Percentiles rank a stretch among this genome's conserved stretches.
phyloP scores from a whole-genome alignment of 208 protist genomes.

The Trypanosoma platydactyli region DNA sequence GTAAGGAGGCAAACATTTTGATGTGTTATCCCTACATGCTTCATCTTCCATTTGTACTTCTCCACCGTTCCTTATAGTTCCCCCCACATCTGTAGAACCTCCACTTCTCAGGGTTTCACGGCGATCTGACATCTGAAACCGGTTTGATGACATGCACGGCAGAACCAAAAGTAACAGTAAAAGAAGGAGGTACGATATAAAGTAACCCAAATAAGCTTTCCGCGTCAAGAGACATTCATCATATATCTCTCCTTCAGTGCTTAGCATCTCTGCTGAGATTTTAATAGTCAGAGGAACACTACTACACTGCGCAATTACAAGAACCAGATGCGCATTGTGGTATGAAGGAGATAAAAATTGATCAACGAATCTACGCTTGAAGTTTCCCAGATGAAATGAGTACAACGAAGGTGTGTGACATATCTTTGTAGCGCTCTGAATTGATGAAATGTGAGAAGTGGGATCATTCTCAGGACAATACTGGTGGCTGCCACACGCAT shows the following conservation, averaged over 20 bases:
- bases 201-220: slow-evolving; percentile 2
- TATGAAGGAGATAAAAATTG: slow-evolving; percentile 30
- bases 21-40: no score
- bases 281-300: slow-evolving; percentile 40
- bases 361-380: no score
- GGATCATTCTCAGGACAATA: neutral
- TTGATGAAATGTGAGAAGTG: neutral
- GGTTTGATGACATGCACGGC: neutral
- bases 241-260: slow-evolving; percentile 9
- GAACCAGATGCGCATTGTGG: slow-evolving; percentile 30
- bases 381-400: neutral
- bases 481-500: no score
- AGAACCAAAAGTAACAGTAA: neutral
- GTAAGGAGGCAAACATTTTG: no score
- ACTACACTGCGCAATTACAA: slow-evolving; percentile 64
- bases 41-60: no score
- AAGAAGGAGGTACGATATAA: slow-evolving; percentile 13
- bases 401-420: neutral
- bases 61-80: no score
- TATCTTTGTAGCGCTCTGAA: no score
- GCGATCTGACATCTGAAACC: neutral
- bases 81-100: no score
- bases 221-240: slow-evolving; percentile 1
- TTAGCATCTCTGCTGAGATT: slow-evolving; percentile 1
- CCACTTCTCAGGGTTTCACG: neutral